A percentile compares a stretch with the other conserved stretches of the same genome.
These are phyloP conservation scores for Neurospora tetraspora DNA, from an alignment of 495 filamentous ascomycete genomes.

Conservation along the genomic window DNA sequence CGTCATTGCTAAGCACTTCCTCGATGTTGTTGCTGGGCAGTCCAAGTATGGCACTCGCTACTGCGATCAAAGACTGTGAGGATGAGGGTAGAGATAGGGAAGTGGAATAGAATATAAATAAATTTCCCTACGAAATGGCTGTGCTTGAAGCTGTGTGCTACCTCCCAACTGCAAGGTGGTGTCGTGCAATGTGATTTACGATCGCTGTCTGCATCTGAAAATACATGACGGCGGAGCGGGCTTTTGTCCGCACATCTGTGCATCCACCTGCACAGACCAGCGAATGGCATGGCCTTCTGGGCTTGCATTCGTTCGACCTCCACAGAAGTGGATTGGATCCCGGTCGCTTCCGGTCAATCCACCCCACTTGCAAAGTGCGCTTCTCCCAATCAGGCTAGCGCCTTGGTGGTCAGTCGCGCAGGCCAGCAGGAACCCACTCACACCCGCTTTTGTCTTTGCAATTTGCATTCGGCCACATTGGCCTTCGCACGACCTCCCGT, in stretches of 20 bases:
- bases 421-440: constrained; percentile 1
- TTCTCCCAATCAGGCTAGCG: constrained; percentile 1
- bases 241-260: background rate
- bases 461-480: constrained; percentile 5
- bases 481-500: constrained; percentile 11
- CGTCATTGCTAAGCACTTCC: constrained; percentile 49
- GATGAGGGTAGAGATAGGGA: background rate
- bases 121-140: background rate
- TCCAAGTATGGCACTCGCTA: constrained; percentile 43
- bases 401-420: constrained; percentile 2
- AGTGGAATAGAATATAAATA: background rate
- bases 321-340: background rate
- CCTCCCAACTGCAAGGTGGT: background rate
- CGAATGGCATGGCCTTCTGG: too few species aligned
- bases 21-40: constrained; percentile 46
- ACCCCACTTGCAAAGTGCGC: constrained; percentile 1
- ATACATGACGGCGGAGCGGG: background rate
- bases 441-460: constrained; percentile 9
- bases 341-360: background rate
- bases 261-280: too few species aligned
- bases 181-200: background rate
- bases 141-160: background rate
- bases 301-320: background rate
- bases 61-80: background rate
- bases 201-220: background rate